These are phyloP conservation scores for Salix caprea DNA, from an alignment of 345 rosid species.

Conservation along the genomic window DNA sequence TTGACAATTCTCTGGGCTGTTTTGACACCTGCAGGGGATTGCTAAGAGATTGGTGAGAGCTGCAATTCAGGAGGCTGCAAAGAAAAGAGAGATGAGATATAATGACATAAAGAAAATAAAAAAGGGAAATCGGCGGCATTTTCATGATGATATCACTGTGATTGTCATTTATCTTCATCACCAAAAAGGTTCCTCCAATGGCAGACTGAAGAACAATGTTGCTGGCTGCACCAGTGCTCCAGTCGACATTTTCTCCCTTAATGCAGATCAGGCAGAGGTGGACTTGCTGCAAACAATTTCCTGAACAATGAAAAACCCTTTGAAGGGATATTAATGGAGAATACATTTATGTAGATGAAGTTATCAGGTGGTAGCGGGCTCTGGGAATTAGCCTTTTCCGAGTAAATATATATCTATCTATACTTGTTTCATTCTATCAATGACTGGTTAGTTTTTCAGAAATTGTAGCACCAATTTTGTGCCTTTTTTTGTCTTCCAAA, in stretches of 20 bases:
- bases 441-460: conserved; percentile 2
- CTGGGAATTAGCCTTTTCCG: conserved; percentile 12
- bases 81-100: conserved; percentile 32
- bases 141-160: conserved; percentile 34
- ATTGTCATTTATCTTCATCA: conserved; percentile 47
- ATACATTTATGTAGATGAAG: conserved; percentile 10
- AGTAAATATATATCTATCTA: conserved; percentile 13
- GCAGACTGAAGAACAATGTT: conserved; percentile 23
- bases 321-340: not conserved
- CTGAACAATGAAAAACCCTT: not conserved
- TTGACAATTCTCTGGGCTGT: not conserved
- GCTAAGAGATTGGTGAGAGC: conserved; percentile 35
- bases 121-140: conserved; percentile 24
- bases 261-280: conserved; percentile 43
- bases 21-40: conserved; percentile 21
- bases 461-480: conserved; percentile 16
- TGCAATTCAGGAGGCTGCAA: conserved; percentile 29
- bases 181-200: conserved; percentile 24
- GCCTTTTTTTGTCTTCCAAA: not conserved
- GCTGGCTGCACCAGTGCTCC: conserved; percentile 61
- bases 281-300: conserved; percentile 22
- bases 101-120: conserved; percentile 24
- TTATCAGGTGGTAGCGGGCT: conserved; percentile 13
- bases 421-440: conserved; percentile 1
- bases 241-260: conserved; percentile 61